Conservation (phyloP, 331 rosid species). For the Pyracantha coccinea region DNA sequence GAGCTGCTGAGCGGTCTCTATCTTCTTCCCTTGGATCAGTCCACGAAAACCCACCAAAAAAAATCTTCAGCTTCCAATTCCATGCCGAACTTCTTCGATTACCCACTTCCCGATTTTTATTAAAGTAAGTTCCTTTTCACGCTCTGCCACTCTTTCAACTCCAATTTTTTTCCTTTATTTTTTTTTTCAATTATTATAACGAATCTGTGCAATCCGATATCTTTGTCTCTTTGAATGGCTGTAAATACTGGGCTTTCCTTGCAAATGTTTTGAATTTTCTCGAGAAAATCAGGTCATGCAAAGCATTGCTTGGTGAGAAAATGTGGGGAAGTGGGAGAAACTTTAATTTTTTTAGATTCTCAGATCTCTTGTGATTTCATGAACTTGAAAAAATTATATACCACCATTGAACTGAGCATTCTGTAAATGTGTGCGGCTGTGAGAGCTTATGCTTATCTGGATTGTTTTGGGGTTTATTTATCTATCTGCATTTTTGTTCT, state of each 20-base stretch:
- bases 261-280: neutral
- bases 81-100: neutral
- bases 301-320: neutral
- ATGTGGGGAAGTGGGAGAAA: neutral
- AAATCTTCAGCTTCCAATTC: neutral
- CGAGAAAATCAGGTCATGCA: neutral
- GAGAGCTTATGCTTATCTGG: too few species aligned
- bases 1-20: neutral
- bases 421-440: neutral
- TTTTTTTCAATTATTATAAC: neutral
- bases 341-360: neutral
- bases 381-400: neutral
- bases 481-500: neutral
- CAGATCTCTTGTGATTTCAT: neutral
- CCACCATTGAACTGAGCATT: neutral
- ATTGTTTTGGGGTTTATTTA: neutral
- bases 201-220: neutral
- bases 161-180: neutral
- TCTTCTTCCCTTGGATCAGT: neutral
- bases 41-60: neutral
- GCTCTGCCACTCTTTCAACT: neutral
- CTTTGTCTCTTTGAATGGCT: neutral
- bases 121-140: neutral
- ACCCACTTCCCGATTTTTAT: neutral
- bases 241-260: neutral